Evolutionary conservation across 2,329 filamentous ascomycete genomes (phyloP).

Genomic region (Curvularia spicifera): DNA sequence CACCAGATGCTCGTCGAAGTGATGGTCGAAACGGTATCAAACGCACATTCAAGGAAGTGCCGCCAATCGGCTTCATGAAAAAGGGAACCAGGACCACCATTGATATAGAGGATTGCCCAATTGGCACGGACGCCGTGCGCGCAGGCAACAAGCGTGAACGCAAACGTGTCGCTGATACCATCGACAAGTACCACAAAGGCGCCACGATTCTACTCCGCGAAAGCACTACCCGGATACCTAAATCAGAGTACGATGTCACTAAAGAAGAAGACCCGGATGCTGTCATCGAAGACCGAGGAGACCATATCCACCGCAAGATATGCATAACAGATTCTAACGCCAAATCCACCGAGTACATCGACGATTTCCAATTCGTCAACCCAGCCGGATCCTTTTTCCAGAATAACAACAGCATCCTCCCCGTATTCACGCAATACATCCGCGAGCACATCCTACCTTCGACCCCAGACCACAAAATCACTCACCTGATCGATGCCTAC

Average conservation of each 20-base stretch:
- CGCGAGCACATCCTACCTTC: slow-evolving; percentile 74
- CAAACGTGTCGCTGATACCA: slow-evolving; percentile 73
- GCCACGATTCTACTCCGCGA: slow-evolving; percentile 90
- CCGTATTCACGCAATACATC: slow-evolving; percentile 84
- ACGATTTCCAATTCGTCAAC: slow-evolving; percentile 83
- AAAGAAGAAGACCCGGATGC: slow-evolving; percentile 46
- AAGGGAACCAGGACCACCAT: slow-evolving; percentile 82
- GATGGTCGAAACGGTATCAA: slow-evolving; percentile 59
- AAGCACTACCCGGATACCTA: slow-evolving; percentile 72
- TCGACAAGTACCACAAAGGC: slow-evolving; percentile 75
- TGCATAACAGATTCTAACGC: slow-evolving; percentile 88
- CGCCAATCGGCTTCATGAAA: slow-evolving; percentile 86
- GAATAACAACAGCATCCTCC: slow-evolving; percentile 98
- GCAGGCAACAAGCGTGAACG: slow-evolving; percentile 80
- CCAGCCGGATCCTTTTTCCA: slow-evolving; percentile 97
- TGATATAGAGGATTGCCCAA: slow-evolving; percentile 97
- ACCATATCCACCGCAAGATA: slow-evolving; percentile 77
- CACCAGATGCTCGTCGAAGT: slow-evolving; percentile 60
- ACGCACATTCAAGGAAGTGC: slow-evolving; percentile 67
- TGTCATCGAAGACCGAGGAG: slow-evolving; percentile 63
- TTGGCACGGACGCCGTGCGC: slow-evolving; percentile 85
- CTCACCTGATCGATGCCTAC: slow-evolving; percentile 95
- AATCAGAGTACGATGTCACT: slow-evolving; percentile 43
- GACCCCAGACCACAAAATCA: slow-evolving; percentile 57
- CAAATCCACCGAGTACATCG: slow-evolving; percentile 86